Evolutionary conservation across 805 yeast species (phyloP), one percentile per base, ranked within the genome.

Genomic region (Candida montana): DNA sequence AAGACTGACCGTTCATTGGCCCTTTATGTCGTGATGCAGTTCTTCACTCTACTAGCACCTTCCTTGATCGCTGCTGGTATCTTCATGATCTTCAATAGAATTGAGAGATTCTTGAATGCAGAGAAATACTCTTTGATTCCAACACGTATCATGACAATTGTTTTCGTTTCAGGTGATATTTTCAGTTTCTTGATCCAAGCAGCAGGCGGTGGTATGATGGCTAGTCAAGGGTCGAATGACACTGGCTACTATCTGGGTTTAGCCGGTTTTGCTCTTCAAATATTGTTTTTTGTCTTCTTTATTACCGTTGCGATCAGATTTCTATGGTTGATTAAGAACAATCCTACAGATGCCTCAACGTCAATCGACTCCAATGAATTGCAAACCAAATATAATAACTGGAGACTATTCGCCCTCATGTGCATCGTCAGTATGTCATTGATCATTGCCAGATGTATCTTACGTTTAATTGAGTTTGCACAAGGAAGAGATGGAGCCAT

Each of bases 91-190:
- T 40, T 40, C 15, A 23, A 19, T 7, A 35, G 39, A 19, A 24
- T 40, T 16, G 36, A 35, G 19, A 40, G n/a, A 7, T 33, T 26
- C 15, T 18, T 35, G 15, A 24, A 35, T 12, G 39, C 39, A 4
- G 16, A 31, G n/a, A 26, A 35, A 18, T 26, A 28, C 31, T 31
- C 39, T 17, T 7, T 31, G 15, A 37, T 40, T 5, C 35, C 43
- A 6, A 24, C 29, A n/a, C 30, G 29, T 13, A n/a, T 35, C 23
- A n/a, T 40, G 12, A 40, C 39, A 3, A 19, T 26, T 4, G 26
- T 31, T 30, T 40, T 40, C 16, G 33, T 40, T 16, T 7, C 16
- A 26, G 43, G 39, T 13, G 39, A 40, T 20, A 23, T 40, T 7
- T 15, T 26, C 3, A 40, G 43, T 31, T 40, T 35, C 20, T 15